phyloP scores from a whole-genome alignment of 202 grass and related monocot species.

The Carex arenaria region DNA sequence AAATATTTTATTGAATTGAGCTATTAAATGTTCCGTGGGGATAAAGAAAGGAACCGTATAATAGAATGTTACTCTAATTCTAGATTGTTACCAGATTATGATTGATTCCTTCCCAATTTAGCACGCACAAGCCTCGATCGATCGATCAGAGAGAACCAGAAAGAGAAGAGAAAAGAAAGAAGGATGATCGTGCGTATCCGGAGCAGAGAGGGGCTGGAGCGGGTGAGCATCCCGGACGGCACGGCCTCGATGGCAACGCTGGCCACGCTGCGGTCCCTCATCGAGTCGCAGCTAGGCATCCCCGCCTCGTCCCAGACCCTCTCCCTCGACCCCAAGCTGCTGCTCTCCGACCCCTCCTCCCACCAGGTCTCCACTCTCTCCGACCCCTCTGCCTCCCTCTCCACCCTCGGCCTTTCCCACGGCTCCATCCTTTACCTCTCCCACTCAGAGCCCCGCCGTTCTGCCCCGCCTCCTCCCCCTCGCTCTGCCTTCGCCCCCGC shows the following conservation, averaged over 20 bases:
- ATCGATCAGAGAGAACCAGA: too few species aligned
- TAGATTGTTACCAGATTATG: too few species aligned
- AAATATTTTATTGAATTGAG: too few species aligned
- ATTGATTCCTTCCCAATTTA: too few species aligned
- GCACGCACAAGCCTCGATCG: too few species aligned
- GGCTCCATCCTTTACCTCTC: constrained; percentile 72
- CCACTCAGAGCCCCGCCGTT: constrained; percentile 37
- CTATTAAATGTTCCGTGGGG: too few species aligned
- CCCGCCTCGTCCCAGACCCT: constrained; percentile 53
- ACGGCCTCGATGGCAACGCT: constrained; percentile 39
- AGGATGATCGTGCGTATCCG: constrained; percentile 87
- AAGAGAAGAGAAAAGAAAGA: neutral
- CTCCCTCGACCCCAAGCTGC: constrained; percentile 54
- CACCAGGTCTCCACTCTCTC: neutral
- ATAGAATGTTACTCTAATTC: too few species aligned
- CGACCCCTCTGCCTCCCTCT: constrained; percentile 34
- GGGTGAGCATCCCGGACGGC: constrained; percentile 50
- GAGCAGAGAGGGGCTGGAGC: constrained; percentile 84
- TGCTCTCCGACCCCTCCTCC: constrained; percentile 22
- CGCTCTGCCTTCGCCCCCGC: constrained; percentile 31
- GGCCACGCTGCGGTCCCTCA: constrained; percentile 53
- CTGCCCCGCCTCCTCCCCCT: constrained; percentile 36
- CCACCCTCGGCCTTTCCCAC: constrained; percentile 50
- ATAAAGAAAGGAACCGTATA: too few species aligned
- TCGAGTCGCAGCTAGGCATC: constrained; percentile 54